phyloP scores from a whole-genome alignment of 306 rosid species.

The Dryas octopetala region DNA sequence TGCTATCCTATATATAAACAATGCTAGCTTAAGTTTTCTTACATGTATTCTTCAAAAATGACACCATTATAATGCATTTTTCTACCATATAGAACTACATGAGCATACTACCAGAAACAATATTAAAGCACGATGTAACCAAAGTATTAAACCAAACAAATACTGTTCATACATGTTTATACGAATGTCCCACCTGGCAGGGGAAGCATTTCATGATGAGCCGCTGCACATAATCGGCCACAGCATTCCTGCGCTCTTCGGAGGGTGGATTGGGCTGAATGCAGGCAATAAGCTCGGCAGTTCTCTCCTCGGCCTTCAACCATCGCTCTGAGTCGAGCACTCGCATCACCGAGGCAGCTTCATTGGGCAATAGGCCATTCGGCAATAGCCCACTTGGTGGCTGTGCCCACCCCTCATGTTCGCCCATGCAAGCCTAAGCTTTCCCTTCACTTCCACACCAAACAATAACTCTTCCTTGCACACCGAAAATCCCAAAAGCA shows the following conservation, averaged over 20 bases:
- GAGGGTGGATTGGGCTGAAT: constrained; percentile 94
- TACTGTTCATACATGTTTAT: not conserved
- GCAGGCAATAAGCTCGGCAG: constrained; percentile 81
- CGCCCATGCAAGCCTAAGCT: constrained; percentile 82
- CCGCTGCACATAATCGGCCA: constrained; percentile 79
- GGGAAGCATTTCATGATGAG: constrained; percentile 79
- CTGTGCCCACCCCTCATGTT: constrained; percentile 85
- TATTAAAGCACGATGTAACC: not conserved
- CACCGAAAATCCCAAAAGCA: constrained; percentile 38
- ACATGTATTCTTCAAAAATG: constrained; percentile 4
- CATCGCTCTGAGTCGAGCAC: constrained; percentile 76
- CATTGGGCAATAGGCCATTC: constrained; percentile 84
- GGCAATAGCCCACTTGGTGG: constrained; percentile 89
- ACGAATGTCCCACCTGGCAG: constrained; percentile 63
- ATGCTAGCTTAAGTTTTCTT: not conserved
- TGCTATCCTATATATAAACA: not conserved
- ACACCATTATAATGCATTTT: constrained; percentile 6
- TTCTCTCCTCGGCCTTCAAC: constrained; percentile 85
- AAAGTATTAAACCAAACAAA: not conserved
- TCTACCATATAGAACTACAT: not conserved
- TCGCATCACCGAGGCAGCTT: constrained; percentile 76
- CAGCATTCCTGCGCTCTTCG: constrained; percentile 76
- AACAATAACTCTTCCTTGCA: constrained; percentile 15
- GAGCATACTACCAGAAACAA: constrained; percentile 8
- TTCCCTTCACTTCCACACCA: constrained; percentile 33